Evolutionary conservation across 2,329 filamentous ascomycete species (phyloP).

Genomic region (Scytalidium sp.): DNA sequence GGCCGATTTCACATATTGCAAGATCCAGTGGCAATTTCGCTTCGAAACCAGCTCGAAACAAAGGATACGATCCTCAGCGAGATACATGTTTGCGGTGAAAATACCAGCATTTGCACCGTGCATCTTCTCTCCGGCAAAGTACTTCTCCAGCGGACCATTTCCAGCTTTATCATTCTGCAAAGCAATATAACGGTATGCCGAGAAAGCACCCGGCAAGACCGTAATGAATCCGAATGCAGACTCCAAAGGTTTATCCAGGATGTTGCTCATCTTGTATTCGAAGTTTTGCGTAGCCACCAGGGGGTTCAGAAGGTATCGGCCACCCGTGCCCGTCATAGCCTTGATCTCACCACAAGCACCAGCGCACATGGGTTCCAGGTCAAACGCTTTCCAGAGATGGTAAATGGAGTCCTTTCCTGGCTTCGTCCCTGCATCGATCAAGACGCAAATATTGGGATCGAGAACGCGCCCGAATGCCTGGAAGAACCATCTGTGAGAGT

Average conservation of each 20-base stretch:
- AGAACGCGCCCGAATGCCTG: slow-evolving; percentile 90
- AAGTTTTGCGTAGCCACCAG: slow-evolving; percentile 97
- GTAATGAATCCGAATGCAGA: slow-evolving; percentile 98
- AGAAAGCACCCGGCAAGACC: slow-evolving; percentile 94
- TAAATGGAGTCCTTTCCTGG: slow-evolving; percentile 95
- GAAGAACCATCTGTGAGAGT: slow-evolving; percentile 99
- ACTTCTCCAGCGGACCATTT: slow-evolving; percentile 89
- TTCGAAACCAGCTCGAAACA: slow-evolving; percentile 98
- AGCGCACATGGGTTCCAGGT: slow-evolving; percentile 94
- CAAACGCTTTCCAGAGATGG: slow-evolving; percentile 97
- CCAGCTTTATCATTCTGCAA: slow-evolving; percentile 96
- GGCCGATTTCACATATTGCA: slow-evolving; percentile 97
- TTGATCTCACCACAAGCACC: slow-evolving; percentile 99
- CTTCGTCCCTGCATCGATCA: slow-evolving; percentile 93
- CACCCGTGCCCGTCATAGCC: slow-evolving; percentile 83
- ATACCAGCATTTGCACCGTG: slow-evolving; percentile 86
- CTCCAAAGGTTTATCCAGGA: slow-evolving; percentile 94
- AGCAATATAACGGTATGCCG: slow-evolving; percentile 93
- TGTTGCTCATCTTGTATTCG: slow-evolving; percentile 99
- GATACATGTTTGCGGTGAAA: slow-evolving; percentile 99
- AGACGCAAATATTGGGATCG: slow-evolving; percentile 93
- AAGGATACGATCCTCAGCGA: slow-evolving; percentile 96
- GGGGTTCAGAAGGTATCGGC: slow-evolving; percentile 88
- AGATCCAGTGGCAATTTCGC: slow-evolving; percentile 93
- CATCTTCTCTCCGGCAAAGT: slow-evolving; percentile 95